Conservation (phyloP, 1,139 yeast species). For the Geotrichum fermentans region DNA sequence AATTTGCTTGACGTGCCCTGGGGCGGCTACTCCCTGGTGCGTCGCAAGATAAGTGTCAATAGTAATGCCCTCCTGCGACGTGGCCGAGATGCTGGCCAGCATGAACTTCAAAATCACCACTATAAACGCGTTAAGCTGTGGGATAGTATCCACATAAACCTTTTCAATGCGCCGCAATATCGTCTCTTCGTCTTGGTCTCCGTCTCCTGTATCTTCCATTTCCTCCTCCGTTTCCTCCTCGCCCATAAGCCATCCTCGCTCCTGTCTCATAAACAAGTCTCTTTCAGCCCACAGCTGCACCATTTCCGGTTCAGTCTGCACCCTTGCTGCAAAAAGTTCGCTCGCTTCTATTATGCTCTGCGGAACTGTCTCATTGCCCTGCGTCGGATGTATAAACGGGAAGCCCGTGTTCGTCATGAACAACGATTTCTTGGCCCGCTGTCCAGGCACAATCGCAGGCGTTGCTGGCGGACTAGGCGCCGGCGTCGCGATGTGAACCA, state of each 20-base stretch:
- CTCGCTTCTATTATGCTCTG: constrained; percentile 76
- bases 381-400: constrained; percentile 72
- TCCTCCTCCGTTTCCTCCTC: constrained; percentile 16
- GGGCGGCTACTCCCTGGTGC: constrained; percentile 22
- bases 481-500: constrained; percentile 78
- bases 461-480: constrained; percentile 78
- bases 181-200: constrained; percentile 35
- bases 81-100: constrained; percentile 40
- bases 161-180: constrained; percentile 56
- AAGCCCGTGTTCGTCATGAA: constrained; percentile 74
- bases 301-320: constrained; percentile 60
- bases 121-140: constrained; percentile 58
- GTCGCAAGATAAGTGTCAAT: constrained; percentile 1
- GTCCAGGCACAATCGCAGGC: constrained; percentile 50
- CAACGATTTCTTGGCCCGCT: constrained; percentile 57
- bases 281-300: constrained; percentile 70
- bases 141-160: constrained; percentile 51
- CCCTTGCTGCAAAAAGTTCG: constrained; percentile 54
- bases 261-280: constrained; percentile 65
- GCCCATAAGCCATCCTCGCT: constrained; percentile 54
- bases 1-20: constrained; percentile 57
- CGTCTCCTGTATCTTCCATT: constrained; percentile 13
- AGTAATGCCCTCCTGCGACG: constrained; percentile 18
- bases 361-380: constrained; percentile 46
- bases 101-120: constrained; percentile 61